Evolutionary conservation across 805 yeast species (phyloP).

Genomic region (Soucietia sequanensis): DNA sequence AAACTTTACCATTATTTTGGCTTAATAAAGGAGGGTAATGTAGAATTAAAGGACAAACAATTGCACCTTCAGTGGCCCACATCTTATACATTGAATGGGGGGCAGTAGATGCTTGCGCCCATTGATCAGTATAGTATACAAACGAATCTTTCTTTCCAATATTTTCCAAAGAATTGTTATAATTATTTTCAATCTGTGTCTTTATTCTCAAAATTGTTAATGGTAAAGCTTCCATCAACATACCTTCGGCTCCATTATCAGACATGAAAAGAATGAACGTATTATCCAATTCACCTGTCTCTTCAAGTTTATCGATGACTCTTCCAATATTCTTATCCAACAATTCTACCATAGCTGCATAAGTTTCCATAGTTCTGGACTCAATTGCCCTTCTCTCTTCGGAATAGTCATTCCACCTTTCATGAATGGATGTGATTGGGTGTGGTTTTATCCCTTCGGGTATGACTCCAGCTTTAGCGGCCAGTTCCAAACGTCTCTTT

Average conservation of each 20-base stretch:
- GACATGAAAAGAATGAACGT: constrained; percentile 60
- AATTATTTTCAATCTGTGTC: constrained; percentile 28
- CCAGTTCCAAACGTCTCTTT: constrained; percentile 34
- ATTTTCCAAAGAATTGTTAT: constrained; percentile 44
- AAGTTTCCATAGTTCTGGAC: constrained; percentile 50
- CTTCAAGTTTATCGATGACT: constrained; percentile 41
- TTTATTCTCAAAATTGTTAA: constrained; percentile 25
- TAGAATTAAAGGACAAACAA: constrained; percentile 53
- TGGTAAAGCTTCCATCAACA: constrained; percentile 57
- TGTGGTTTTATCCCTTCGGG: constrained; percentile 46
- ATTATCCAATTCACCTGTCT: constrained; percentile 47
- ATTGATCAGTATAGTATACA: constrained; percentile 52
- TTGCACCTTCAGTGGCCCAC: constrained; percentile 63
- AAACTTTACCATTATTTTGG: constrained; percentile 24
- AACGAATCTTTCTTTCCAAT: constrained; percentile 50
- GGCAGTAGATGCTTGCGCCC: constrained; percentile 66
- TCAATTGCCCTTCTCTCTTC: constrained; percentile 36
- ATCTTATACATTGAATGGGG: constrained; percentile 53
- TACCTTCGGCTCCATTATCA: constrained; percentile 66
- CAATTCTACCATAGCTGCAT: constrained; percentile 64
- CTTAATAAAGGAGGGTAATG: constrained; percentile 39
- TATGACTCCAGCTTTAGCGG: constrained; percentile 46
- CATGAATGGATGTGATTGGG: constrained; percentile 38
- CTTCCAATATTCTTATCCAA: constrained; percentile 53
- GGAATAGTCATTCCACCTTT: constrained; percentile 43